Conservation (phyloP, 495 filamentous ascomycete genomes). For the Sabuloglossum arenarium region DNA sequence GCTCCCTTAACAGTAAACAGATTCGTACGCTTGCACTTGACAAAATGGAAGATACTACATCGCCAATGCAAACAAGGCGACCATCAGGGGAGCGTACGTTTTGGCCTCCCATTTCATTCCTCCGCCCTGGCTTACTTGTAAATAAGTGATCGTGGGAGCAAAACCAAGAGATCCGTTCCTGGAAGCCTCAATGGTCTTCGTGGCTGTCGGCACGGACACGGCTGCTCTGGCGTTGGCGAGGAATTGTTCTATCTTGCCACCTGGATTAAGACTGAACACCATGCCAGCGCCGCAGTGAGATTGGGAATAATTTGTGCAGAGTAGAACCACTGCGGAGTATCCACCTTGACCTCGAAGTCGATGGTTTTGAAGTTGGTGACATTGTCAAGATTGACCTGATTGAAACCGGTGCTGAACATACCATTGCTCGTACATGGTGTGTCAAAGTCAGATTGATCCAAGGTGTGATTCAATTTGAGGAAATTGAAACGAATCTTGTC, state of each 20-base stretch:
- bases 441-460: conserved; percentile 7
- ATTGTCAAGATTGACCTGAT: conserved; percentile 11
- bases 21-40: too few relatives aligned
- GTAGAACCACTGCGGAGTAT: conserved; percentile 7
- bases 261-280: conserved; percentile 7
- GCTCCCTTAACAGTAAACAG: too few relatives aligned
- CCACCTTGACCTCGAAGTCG: conserved; percentile 4
- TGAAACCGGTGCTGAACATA: conserved; percentile 6
- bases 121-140: too few relatives aligned
- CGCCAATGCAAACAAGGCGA: too few relatives aligned
- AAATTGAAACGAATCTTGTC: conserved; percentile 10
- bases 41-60: too few relatives aligned
- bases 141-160: too few relatives aligned
- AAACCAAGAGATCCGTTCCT: too few relatives aligned
- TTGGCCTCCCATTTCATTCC: too few relatives aligned
- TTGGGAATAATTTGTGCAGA: not conserved
- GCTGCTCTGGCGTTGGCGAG: conserved; percentile 6
- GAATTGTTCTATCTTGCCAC: conserved; percentile 5
- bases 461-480: conserved; percentile 6
- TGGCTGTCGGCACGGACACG: too few relatives aligned
- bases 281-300: conserved; percentile 7
- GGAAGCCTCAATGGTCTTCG: too few relatives aligned
- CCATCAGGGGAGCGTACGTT: too few relatives aligned
- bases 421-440: conserved; percentile 4
- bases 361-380: not conserved